These are phyloP conservation scores for Beauveria bassiana DNA, from an alignment of 2,329 filamentous ascomycete species.

Conservation along the genomic window DNA sequence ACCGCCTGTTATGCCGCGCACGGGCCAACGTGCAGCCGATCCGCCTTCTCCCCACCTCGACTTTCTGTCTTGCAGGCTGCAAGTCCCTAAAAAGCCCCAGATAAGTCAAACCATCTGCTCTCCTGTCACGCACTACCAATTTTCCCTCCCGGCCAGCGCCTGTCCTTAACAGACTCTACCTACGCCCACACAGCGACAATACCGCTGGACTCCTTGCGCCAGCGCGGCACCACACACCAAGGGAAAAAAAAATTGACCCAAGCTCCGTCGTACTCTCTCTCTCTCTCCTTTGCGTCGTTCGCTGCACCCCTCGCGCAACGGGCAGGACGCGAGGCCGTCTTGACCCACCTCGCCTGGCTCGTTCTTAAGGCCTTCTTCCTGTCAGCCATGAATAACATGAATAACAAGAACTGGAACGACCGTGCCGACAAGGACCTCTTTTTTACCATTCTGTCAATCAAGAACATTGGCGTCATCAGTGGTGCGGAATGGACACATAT, in stretches of 20 bases:
- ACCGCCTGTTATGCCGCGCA: conserved; percentile 14
- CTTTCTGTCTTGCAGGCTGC: neutral
- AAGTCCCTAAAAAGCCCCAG: neutral
- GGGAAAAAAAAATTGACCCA: too few relatives aligned
- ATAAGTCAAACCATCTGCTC: conserved; percentile 19
- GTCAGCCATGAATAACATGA: conserved; percentile 42
- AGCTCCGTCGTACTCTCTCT: too few relatives aligned
- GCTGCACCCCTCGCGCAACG: neutral
- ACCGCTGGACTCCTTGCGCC: neutral
- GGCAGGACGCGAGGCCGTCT: neutral
- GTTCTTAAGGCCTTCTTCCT: neutral
- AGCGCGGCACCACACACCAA: neutral
- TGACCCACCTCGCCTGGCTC: conserved; percentile 9
- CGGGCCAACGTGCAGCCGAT: conserved; percentile 19
- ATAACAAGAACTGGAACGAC: conserved; percentile 55
- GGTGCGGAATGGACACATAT: conserved; percentile 55
- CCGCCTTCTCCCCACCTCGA: conserved; percentile 3
- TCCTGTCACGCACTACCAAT: conserved; percentile 32
- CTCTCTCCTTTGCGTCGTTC: neutral
- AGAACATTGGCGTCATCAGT: conserved; percentile 57
- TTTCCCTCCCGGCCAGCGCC: conserved; percentile 28
- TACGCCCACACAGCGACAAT: conserved; percentile 10
- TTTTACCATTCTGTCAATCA: conserved; percentile 54
- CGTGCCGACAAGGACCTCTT: conserved; percentile 56
- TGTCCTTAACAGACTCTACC: conserved; percentile 29